Evolutionary conservation across 257 asterid genomes (phyloP).

Genomic region (Solanum bulbocastanum): DNA sequence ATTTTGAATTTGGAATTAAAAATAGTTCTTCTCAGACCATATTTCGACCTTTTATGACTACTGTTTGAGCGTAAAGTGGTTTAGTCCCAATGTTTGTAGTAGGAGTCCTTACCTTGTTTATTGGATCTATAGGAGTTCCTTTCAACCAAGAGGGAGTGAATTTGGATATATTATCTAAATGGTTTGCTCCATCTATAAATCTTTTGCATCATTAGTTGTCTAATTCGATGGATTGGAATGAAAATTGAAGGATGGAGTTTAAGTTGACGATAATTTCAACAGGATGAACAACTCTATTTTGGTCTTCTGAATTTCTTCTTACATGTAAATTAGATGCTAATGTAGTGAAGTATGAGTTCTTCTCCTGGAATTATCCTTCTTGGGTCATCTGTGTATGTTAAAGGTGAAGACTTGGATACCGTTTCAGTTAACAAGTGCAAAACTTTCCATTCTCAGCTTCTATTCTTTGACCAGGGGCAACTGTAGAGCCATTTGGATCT

Average conservation of each 20-base stretch:
- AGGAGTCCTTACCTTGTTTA: not conserved
- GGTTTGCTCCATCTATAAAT: not conserved
- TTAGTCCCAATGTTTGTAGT: not conserved
- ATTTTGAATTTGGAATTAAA: not conserved
- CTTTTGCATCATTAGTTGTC: not conserved
- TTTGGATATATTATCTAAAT: not conserved
- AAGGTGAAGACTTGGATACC: not conserved
- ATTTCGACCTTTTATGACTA: not conserved
- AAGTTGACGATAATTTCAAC: not conserved
- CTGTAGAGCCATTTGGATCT: constrained; percentile 95
- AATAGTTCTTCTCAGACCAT: not conserved
- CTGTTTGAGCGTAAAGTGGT: not conserved
- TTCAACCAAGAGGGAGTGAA: not conserved
- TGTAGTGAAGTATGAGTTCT: not conserved
- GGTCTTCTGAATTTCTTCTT: not conserved
- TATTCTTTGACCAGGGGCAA: constrained; percentile 64
- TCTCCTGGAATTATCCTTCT: not conserved
- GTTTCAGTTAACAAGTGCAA: not conserved
- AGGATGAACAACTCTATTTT: not conserved
- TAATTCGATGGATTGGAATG: not conserved
- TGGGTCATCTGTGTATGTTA: not conserved
- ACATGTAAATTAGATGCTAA: not conserved
- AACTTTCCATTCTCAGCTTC: constrained; percentile 11
- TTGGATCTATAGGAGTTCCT: not conserved
- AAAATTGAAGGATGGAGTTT: not conserved